A percentile compares a stretch with the other conserved stretches of the same genome.
These are phyloP conservation scores for Ensete glaucum DNA, from an alignment of 176 grass and related monocot species.

Conservation along the genomic window DNA sequence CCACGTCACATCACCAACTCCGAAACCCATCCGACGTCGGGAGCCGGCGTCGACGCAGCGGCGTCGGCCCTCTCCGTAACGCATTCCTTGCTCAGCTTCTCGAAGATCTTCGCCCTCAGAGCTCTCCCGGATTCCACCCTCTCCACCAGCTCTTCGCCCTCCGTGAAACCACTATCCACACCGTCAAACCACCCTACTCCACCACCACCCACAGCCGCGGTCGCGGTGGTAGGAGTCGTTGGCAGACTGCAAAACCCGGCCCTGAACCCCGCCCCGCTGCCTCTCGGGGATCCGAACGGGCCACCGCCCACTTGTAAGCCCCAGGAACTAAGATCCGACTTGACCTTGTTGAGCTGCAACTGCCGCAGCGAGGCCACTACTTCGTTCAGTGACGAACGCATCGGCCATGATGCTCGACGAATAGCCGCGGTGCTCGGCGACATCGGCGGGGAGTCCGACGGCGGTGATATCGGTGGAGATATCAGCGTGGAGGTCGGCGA, in stretches of 20 bases:
- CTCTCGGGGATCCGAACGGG: background rate
- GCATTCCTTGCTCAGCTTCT: conserved; percentile 12
- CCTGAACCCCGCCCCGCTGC: background rate
- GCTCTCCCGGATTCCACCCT: conserved; percentile 14
- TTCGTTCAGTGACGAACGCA: background rate
- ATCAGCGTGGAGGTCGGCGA: background rate
- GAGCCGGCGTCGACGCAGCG: background rate
- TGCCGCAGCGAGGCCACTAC: conserved; percentile 4
- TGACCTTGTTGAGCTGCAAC: background rate
- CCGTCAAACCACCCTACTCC: background rate
- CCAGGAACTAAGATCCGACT: background rate
- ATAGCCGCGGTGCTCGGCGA: background rate
- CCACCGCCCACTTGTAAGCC: background rate
- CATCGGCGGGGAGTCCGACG: background rate
- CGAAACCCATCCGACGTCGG: background rate
- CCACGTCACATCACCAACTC: background rate
- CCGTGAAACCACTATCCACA: background rate
- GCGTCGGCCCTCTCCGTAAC: background rate
- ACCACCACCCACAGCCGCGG: too few species aligned
- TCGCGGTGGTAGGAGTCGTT: background rate
- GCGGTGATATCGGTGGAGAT: background rate
- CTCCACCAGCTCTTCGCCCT: background rate
- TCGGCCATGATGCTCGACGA: background rate
- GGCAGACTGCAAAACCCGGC: conserved; percentile 4
- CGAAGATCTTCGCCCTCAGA: conserved; percentile 7